phyloP scores from a whole-genome alignment of 2,329 filamentous ascomycete genomes.

The Diplodia mutila region DNA sequence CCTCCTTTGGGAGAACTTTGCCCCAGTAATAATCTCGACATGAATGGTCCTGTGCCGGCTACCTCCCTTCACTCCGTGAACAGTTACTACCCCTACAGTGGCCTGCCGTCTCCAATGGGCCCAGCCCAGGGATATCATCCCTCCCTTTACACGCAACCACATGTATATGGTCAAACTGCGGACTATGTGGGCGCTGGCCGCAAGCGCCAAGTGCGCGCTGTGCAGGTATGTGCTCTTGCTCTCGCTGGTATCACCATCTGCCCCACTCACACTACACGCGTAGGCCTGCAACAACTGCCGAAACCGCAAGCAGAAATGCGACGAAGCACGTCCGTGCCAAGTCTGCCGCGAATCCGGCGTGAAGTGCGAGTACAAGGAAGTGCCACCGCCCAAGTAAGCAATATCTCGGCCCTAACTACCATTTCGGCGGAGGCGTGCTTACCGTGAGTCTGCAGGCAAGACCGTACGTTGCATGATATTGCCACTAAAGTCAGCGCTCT shows the following conservation, averaged over 20 bases:
- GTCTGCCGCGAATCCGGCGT: slow-evolving; percentile 85
- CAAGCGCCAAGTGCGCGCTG: slow-evolving; percentile 24
- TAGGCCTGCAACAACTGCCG: too few relatives aligned
- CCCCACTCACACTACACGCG: slow-evolving; percentile 16
- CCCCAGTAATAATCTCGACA: slow-evolving; percentile 39
- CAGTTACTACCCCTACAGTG: slow-evolving; percentile 38
- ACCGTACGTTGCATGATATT: slow-evolving; percentile 56
- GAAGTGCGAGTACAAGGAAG: slow-evolving; percentile 86
- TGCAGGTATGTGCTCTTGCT: slow-evolving; percentile 10
- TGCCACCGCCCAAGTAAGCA: slow-evolving; percentile 84
- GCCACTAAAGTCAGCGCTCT: slow-evolving; percentile 37
- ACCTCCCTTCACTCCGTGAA: slow-evolving; percentile 32
- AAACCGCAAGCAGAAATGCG: too few relatives aligned
- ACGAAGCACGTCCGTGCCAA: slow-evolving; percentile 43
- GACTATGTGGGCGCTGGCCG: slow-evolving; percentile 18
- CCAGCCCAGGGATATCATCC: slow-evolving; percentile 29
- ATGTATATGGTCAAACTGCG: slow-evolving; percentile 34
- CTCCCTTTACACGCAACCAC: slow-evolving; percentile 36
- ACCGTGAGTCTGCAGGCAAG: slow-evolving; percentile 41
- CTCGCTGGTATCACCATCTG: neutral
- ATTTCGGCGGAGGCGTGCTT: slow-evolving; percentile 11
- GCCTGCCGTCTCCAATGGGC: slow-evolving; percentile 35
- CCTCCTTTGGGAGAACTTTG: too few relatives aligned
- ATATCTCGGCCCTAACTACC: slow-evolving; percentile 4
- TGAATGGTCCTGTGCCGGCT: slow-evolving; percentile 37